These are phyloP conservation scores for Mortierella sp. DNA, from an alignment of 371 early-diverging fungal species.

Conservation along the genomic window DNA sequence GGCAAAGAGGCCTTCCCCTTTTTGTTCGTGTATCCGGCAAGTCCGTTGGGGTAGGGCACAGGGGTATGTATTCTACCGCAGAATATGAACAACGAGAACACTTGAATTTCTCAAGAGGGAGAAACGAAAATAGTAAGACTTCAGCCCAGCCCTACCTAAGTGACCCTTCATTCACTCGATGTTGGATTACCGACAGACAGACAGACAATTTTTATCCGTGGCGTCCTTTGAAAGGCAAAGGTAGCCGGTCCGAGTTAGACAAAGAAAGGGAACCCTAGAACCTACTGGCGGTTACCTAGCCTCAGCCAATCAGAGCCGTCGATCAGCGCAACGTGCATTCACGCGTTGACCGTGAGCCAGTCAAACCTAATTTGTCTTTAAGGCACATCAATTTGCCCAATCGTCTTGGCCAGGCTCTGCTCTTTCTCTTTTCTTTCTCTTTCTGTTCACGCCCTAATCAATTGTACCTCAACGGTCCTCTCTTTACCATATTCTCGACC, in stretches of 20 bases:
- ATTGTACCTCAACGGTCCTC: slow-evolving; percentile 4
- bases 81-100: not conserved
- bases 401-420: not conserved
- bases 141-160: not conserved
- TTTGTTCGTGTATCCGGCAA: not conserved
- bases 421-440: not conserved
- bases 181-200: not conserved
- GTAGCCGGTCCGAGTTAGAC: not conserved
- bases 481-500: not conserved
- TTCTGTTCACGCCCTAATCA: not conserved
- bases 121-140: not conserved
- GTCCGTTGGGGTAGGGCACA: not conserved
- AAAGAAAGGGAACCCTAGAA: not conserved
- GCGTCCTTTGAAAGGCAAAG: not conserved
- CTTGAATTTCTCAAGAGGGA: not conserved
- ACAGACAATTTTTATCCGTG: not conserved
- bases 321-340: slow-evolving; percentile 31
- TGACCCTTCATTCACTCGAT: not conserved
- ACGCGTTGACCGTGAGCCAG: slow-evolving; percentile 17
- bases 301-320: slow-evolving; percentile 25
- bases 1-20: not conserved
- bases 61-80: no score
- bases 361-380: not conserved
- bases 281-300: not conserved
- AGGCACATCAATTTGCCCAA: not conserved